Conservation (phyloP, 1,139 yeast genomes). For the Geotrichum macrosporum region DNA sequence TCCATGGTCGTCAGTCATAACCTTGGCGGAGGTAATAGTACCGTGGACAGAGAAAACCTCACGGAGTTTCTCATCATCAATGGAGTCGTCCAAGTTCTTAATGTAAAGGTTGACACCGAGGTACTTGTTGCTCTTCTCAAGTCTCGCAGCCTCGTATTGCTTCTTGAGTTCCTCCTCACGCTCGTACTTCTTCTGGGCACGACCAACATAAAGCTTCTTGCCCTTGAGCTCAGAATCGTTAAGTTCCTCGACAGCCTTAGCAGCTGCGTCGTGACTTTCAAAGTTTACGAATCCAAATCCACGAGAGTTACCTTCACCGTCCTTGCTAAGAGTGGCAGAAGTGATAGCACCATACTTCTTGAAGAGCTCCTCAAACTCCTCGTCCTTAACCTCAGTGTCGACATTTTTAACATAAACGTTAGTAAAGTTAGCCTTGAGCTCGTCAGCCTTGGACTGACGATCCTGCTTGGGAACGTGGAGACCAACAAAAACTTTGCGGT, state of each 20-base stretch:
- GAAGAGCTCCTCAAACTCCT: constrained; percentile 19
- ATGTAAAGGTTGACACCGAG: constrained; percentile 63
- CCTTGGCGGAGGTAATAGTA: constrained; percentile 81
- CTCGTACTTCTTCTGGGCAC: constrained; percentile 92
- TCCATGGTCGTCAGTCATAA: constrained; percentile 84
- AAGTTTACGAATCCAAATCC: constrained; percentile 91
- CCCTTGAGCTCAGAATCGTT: constrained; percentile 73
- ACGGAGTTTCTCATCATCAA: constrained; percentile 75
- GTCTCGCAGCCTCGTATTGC: constrained; percentile 46
- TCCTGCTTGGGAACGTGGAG: constrained; percentile 82
- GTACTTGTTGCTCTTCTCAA: constrained; percentile 10
- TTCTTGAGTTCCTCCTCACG: constrained; percentile 82
- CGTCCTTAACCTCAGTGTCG: constrained; percentile 38
- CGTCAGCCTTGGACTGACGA: constrained; percentile 79
- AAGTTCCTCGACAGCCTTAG: constrained; percentile 73
- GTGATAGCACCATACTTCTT: constrained; percentile 56
- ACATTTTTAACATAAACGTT: constrained; percentile 84
- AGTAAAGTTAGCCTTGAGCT: constrained; percentile 77
- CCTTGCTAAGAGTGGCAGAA: constrained; percentile 64
- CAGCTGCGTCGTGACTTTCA: constrained; percentile 74
- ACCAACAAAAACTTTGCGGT: constrained; percentile 82
- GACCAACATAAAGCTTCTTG: constrained; percentile 74
- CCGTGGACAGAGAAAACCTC: constrained; percentile 86
- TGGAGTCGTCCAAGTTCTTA: constrained; percentile 77
- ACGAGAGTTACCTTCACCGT: constrained; percentile 73